A percentile compares a stretch with the other conserved stretches of the same genome.
phyloP scores from a whole-genome alignment of 306 rosid species.

The Parietaria judaica region DNA sequence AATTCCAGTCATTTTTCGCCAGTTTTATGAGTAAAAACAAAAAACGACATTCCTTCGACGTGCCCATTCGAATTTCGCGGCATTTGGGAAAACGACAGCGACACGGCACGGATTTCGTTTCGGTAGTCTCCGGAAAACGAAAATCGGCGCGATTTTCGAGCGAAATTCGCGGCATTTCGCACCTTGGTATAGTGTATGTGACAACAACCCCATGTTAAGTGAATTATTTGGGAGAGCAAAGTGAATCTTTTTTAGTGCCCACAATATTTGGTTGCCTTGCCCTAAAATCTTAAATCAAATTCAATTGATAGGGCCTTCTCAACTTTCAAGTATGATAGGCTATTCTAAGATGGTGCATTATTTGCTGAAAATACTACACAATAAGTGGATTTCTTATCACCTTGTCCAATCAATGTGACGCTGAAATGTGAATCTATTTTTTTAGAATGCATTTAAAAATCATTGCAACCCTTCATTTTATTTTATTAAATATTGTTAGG shows the following conservation, averaged over 20 bases:
- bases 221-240: constrained; percentile 21
- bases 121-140: too few relatives aligned
- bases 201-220: neutral
- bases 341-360: neutral
- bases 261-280: neutral
- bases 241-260: constrained; percentile 22
- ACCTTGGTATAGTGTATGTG: neutral
- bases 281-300: neutral
- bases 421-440: neutral
- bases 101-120: too few relatives aligned
- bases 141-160: too few relatives aligned
- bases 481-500: too few relatives aligned
- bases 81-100: too few relatives aligned
- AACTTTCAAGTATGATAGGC: neutral
- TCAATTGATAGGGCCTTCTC: constrained; percentile 1
- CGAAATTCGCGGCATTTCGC: too few relatives aligned
- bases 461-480: neutral
- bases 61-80: too few relatives aligned
- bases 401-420: constrained; percentile 9
- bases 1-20: too few relatives aligned
- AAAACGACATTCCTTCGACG: too few relatives aligned
- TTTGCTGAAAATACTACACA: neutral
- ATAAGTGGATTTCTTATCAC: neutral
- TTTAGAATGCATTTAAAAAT: neutral
- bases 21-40: too few relatives aligned